These are phyloP conservation scores for Yarrowia phangngaensis DNA, from an alignment of 805 yeast species.

Conservation along the genomic window DNA sequence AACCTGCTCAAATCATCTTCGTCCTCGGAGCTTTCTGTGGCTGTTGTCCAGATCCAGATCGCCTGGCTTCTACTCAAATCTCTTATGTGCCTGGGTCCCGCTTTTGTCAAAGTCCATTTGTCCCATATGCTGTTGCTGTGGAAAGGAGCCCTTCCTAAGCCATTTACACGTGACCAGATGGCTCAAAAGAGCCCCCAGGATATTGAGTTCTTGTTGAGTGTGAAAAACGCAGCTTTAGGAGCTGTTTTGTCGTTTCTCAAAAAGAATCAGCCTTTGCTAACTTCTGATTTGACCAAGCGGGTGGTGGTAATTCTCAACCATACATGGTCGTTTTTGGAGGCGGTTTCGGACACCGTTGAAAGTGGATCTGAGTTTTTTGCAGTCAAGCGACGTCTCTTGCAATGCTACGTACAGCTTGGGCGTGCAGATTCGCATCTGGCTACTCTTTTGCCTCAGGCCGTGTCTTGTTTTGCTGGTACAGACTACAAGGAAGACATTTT, in stretches of 20 bases:
- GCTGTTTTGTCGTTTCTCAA: constrained; percentile 52
- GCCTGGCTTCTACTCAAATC: constrained; percentile 68
- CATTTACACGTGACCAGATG: constrained; percentile 46
- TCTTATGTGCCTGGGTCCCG: constrained; percentile 56
- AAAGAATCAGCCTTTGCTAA: constrained; percentile 41
- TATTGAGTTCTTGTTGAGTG: constrained; percentile 43
- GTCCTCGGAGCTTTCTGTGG: constrained; percentile 41
- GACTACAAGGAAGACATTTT: constrained; percentile 18
- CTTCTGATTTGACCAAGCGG: constrained; percentile 45
- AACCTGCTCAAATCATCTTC: constrained; percentile 47
- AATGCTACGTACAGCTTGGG: constrained; percentile 43
- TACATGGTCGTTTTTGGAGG: constrained; percentile 36
- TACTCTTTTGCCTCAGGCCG: constrained; percentile 16
- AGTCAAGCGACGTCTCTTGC: constrained; percentile 34
- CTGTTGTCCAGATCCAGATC: constrained; percentile 42
- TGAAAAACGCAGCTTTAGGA: constrained; percentile 56
- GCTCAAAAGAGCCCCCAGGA: constrained; percentile 40
- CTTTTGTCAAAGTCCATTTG: constrained; percentile 51
- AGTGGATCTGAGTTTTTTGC: constrained; percentile 23
- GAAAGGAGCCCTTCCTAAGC: constrained; percentile 52
- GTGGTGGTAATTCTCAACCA: constrained; percentile 51
- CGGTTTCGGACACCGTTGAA: constrained; percentile 35
- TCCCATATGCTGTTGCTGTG: constrained; percentile 60
- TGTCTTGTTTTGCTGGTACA: constrained; percentile 13
- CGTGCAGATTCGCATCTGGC: constrained; percentile 16